phyloP scores from a whole-genome alignment of 1,284 basidiomycete genomes.

The Cystobasidiaceae sp. region DNA sequence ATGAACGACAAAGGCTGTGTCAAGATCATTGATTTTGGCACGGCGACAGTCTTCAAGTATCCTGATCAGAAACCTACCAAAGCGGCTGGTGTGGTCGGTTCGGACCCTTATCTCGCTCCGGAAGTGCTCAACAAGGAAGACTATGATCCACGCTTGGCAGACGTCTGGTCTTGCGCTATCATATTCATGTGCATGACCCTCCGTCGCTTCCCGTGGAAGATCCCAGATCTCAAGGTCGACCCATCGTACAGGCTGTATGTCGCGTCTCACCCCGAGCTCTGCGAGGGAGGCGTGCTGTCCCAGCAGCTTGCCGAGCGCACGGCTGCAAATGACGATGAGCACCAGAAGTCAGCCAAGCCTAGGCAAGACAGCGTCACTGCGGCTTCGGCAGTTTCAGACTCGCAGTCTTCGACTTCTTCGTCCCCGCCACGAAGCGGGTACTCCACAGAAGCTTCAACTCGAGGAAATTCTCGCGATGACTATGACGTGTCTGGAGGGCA shows the following conservation, averaged over 20 bases:
- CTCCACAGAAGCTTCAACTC: background rate
- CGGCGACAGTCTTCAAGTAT: conserved; percentile 97
- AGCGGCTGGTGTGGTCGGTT: conserved; percentile 89
- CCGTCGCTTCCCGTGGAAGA: conserved; percentile 97
- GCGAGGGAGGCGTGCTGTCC: conserved; percentile 44
- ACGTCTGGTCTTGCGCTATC: conserved; percentile 97
- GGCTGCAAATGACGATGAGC: background rate
- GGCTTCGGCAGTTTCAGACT: background rate
- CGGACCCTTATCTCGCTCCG: conserved; percentile 95
- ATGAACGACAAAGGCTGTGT: conserved; percentile 91
- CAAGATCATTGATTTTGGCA: conserved; percentile 99
- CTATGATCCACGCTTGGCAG: conserved; percentile 95
- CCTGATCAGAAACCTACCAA: conserved; percentile 68
- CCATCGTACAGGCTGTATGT: conserved; percentile 87
- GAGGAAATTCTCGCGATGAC: background rate
- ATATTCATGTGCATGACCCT: conserved; percentile 99
- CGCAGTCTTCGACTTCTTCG: conserved; percentile 1
- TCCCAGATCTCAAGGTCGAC: conserved; percentile 90
- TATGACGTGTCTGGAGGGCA: too few relatives aligned
- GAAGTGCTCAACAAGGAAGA: conserved; percentile 74
- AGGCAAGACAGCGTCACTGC: background rate
- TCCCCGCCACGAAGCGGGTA: background rate
- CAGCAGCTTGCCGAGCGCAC: conserved; percentile 6
- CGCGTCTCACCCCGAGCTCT: conserved; percentile 81
- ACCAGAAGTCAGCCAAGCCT: background rate